phyloP scores from a whole-genome alignment of 768 basidiomycete species.

The Lactifluus volemus region DNA sequence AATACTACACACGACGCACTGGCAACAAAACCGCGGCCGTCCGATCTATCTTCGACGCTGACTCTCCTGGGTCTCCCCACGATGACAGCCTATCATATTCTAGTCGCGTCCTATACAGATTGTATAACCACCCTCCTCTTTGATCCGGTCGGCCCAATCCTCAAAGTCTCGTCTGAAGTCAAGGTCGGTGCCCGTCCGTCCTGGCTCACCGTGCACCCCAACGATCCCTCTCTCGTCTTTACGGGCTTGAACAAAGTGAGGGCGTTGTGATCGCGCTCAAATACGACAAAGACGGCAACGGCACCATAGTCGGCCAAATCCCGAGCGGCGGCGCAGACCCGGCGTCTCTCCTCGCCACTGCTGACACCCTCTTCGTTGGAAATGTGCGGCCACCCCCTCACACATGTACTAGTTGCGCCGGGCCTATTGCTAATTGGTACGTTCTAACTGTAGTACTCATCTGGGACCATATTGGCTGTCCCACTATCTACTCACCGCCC shows the following conservation, averaged over 20 bases:
- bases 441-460: slow-evolving; percentile 46
- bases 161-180: slow-evolving; percentile 38
- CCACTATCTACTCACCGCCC: slow-evolving; percentile 43
- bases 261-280: slow-evolving; percentile 56
- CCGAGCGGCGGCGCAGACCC: slow-evolving; percentile 53
- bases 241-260: slow-evolving; percentile 60
- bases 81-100: slow-evolving; percentile 33
- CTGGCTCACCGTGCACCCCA: slow-evolving; percentile 62
- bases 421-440: background rate
- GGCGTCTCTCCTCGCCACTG: slow-evolving; percentile 51
- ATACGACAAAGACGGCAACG: slow-evolving; percentile 45
- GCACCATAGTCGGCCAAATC: slow-evolving; percentile 39
- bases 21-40: too few species aligned
- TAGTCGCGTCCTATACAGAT: slow-evolving; percentile 59
- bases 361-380: slow-evolving; percentile 52
- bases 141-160: slow-evolving; percentile 37
- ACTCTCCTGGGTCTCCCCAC: background rate
- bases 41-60: too few species aligned
- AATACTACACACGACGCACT: too few species aligned
- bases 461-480: slow-evolving; percentile 49
- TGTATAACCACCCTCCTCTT: slow-evolving; percentile 57
- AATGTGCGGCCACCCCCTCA: slow-evolving; percentile 45
- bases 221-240: slow-evolving; percentile 49
- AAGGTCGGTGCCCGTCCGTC: slow-evolving; percentile 58
- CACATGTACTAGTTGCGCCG: too few species aligned